Evolutionary conservation across 1,139 yeast species (phyloP).

Genomic region (Sugiyamaella pinicola): DNA sequence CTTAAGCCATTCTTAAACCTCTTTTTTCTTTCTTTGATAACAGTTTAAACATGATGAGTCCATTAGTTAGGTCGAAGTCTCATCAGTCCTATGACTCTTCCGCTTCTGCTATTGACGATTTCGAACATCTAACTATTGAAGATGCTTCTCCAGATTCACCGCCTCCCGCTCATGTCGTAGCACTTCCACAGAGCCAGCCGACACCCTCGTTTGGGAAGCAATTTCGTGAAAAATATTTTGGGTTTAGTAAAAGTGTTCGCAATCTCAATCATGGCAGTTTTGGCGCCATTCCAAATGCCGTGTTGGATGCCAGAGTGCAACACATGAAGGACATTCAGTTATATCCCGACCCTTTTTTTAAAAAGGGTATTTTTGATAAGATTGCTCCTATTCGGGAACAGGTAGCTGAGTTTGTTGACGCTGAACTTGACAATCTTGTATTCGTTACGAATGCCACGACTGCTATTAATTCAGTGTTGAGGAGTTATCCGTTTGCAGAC

Average conservation of each 20-base stretch:
- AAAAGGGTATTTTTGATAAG: conserved; percentile 14
- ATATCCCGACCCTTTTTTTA: conserved; percentile 27
- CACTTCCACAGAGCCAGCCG: not conserved
- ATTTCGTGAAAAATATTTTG: conserved; percentile 53
- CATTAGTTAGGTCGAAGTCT: too few species aligned
- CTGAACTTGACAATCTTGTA: conserved; percentile 50
- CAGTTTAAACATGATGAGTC: too few species aligned
- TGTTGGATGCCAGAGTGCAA: conserved; percentile 26
- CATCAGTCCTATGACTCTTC: too few species aligned
- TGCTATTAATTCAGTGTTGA: conserved; percentile 60
- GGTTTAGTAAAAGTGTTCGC: conserved; percentile 29
- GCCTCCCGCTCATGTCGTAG: not conserved
- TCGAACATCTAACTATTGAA: conserved; percentile 2
- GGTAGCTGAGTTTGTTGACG: conserved; percentile 48
- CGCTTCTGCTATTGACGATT: conserved; percentile 6
- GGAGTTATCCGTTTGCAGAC: conserved; percentile 54
- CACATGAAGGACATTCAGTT: conserved; percentile 23
- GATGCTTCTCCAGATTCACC: not conserved
- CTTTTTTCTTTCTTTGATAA: too few species aligned
- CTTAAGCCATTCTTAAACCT: not conserved
- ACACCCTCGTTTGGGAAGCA: conserved; percentile 51
- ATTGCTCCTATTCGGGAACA: conserved; percentile 34
- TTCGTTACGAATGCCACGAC: conserved; percentile 62
- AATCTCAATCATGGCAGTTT: conserved; percentile 37
- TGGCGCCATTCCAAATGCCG: conserved; percentile 33